Evolutionary conservation across 2,329 filamentous ascomycete genomes (phyloP), one percentile per base, ranked within the genome.

Genomic region (Fusarium mexicanum): DNA sequence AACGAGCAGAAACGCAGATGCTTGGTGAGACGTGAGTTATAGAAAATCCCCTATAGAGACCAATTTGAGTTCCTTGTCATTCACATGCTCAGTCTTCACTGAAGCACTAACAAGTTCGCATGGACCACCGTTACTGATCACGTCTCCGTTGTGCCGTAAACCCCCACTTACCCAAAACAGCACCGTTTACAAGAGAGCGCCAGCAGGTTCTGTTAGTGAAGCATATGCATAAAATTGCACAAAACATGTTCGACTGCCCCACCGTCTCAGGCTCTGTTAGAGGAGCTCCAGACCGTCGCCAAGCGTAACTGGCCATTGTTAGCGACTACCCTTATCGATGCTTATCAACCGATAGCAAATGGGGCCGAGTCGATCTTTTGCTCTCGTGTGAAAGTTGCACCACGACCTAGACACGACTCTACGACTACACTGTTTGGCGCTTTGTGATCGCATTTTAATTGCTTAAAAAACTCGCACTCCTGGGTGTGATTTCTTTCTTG

Each of bases 331-430:
- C 69, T 74, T 64, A 73, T 73, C 72, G 31, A 59, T 51, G 61
- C 72, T 72, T 70, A 67, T 69, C 69, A 67, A 64, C 53, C 47
- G 26, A 55, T 62, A 63, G 61, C 71, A 63, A 68, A 62, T 40
- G 61, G 64, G 48, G 35, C 37, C 53, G 61, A 67, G 73, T 50
- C 55, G 64, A 76, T 71, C 76, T 72, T 75, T 74, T 69, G 69
- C 63, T 69, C 68, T 38, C 58, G 60, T 68, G 35, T 66, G 73
- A 77, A 78, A 76, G 71, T 75, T 77, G 55, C 61, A 72, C 71
- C 65, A 76, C 72, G 50, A 71, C 33, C 33, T 35, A 35, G 43
- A 53, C 33, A 53, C 50, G 37, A 67, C 47, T 71, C n/a, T 35
- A 40, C 57, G 33, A 54, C 67, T 44, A 41, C 51, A 71, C 37